A percentile compares a stretch with the other conserved stretches of the same genome.
Evolutionary conservation across 192 early-diverging fungal species (phyloP).

Genomic region (Thamnidium elegans): DNA sequence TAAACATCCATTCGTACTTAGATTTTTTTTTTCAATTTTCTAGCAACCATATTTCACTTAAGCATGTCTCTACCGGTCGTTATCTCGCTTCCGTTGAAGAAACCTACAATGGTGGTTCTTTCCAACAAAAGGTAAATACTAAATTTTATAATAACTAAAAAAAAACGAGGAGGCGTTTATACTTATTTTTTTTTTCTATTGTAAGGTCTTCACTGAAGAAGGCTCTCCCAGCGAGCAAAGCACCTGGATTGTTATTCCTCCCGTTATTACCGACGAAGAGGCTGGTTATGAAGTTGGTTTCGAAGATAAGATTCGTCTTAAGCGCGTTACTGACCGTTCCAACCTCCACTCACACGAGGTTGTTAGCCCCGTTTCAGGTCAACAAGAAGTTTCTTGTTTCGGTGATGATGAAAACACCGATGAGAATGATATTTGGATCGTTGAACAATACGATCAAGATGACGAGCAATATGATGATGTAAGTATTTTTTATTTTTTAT

Average conservation of each 20-base stretch:
- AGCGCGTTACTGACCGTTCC: constrained; percentile 43
- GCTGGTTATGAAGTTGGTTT: constrained; percentile 47
- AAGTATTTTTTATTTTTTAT: neutral
- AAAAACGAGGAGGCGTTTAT: neutral
- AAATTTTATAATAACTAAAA: neutral
- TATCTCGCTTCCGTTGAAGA: constrained; percentile 46
- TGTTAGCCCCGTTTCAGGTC: constrained; percentile 44
- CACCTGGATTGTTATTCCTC: constrained; percentile 55
- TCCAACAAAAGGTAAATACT: constrained; percentile 44
- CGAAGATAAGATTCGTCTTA: constrained; percentile 50
- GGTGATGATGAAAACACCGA: constrained; percentile 49
- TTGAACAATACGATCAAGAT: constrained; percentile 18
- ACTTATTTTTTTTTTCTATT: neutral
- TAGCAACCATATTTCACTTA: constrained; percentile 43
- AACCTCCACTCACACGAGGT: constrained; percentile 58
- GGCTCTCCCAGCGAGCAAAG: constrained; percentile 42
- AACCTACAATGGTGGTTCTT: constrained; percentile 46
- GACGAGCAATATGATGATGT: constrained; percentile 7
- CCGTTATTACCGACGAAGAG: constrained; percentile 40
- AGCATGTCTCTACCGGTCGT: constrained; percentile 51
- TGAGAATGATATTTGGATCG: constrained; percentile 57
- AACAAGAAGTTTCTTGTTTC: constrained; percentile 59
- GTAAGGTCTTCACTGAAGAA: constrained; percentile 39
- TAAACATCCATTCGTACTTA: neutral
- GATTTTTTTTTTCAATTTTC: neutral